Conservation (phyloP, 257 asterid genomes). For the Voacanga thouarsii region DNA sequence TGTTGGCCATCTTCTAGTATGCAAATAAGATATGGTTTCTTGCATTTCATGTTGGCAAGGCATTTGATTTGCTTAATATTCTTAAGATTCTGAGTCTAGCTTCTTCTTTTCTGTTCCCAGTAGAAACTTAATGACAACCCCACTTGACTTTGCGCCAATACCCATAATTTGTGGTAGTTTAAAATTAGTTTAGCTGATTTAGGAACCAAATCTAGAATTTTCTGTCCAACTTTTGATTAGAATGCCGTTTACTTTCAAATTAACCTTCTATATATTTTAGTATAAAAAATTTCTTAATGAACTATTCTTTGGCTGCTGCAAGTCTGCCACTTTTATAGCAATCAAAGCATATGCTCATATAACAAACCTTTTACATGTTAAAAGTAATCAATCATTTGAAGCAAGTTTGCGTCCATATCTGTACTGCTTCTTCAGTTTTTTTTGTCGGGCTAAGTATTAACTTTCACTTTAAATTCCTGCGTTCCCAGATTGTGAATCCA, state of each 20-base stretch:
- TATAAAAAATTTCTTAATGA: background rate
- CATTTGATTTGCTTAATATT: background rate
- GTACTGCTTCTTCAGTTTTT: background rate
- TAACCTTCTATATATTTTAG: background rate
- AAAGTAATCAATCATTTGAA: background rate
- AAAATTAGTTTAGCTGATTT: background rate
- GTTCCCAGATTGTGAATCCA: slow-evolving; percentile 75
- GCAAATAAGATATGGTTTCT: background rate
- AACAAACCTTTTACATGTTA: background rate
- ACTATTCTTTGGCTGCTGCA: background rate
- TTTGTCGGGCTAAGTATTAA: background rate
- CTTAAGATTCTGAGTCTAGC: background rate
- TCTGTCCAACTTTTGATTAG: background rate
- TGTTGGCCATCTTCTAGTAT: background rate
- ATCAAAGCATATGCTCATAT: background rate
- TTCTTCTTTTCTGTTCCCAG: background rate
- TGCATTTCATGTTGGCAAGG: background rate
- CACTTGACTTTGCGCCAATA: background rate
- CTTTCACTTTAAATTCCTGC: background rate
- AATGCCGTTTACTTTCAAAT: background rate
- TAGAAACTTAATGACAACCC: background rate
- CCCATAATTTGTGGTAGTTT: background rate
- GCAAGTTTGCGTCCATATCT: background rate
- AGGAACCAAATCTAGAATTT: background rate
- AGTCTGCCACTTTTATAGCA: background rate